Evolutionary conservation across 169 alveolate species (phyloP).

Genomic region (Cryptosporidium viatorum): DNA sequence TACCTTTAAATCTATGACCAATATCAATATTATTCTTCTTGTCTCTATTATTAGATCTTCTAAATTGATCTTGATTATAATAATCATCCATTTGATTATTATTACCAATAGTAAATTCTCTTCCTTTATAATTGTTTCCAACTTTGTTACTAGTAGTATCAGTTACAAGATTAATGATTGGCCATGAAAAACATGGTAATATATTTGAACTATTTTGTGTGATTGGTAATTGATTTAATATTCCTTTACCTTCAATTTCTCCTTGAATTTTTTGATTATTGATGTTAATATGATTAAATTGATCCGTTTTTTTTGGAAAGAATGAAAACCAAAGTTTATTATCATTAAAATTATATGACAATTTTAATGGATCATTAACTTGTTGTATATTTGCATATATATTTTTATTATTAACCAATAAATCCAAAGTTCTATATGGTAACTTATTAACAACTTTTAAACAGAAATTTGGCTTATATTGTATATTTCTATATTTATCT

Average conservation of each 20-base stretch:
- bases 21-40: no score
- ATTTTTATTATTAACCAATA: conserved; percentile 62
- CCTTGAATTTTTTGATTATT: neutral
- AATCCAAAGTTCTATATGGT: conserved; percentile 70
- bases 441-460: conserved; percentile 42
- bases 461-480: conserved; percentile 71
- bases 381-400: conserved; percentile 73
- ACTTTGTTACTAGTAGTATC: neutral
- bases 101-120: neutral
- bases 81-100: neutral
- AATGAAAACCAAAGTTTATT: conserved; percentile 50
- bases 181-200: conserved; percentile 71
- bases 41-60: neutral
- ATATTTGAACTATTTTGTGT: conserved; percentile 57
- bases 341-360: conserved; percentile 61
- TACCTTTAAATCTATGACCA: no score
- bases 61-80: neutral
- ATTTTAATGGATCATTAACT: conserved; percentile 50
- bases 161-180: conserved; percentile 37
- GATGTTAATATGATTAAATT: neutral
- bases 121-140: neutral
- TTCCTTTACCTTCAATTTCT: conserved; percentile 1
- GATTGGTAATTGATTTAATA: conserved; percentile 29
- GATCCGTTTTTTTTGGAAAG: conserved; percentile 31
- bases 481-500: conserved; percentile 15